phyloP scores from a whole-genome alignment of 1,139 yeast genomes.

The Zygoascus hellenicus region DNA sequence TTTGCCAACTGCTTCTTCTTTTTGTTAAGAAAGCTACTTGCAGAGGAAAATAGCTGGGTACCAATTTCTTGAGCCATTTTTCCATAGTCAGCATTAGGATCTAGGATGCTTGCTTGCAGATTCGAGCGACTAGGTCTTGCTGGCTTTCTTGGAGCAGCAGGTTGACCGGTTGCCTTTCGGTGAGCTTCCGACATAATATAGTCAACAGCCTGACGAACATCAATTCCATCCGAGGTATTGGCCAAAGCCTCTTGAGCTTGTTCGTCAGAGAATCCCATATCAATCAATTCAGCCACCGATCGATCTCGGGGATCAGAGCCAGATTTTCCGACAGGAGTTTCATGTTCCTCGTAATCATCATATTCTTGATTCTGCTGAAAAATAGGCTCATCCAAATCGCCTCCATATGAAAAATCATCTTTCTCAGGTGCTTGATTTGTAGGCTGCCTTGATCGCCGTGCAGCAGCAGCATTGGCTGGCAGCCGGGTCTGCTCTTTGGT shows the following conservation, averaged over 20 bases:
- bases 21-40: conserved; percentile 53
- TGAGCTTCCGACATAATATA: conserved; percentile 59
- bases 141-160: conserved; percentile 7
- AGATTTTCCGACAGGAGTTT: conserved; percentile 4
- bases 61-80: conserved; percentile 57
- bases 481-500: too few species aligned
- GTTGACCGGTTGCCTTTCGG: conserved; percentile 28
- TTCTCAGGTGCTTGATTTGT: neutral
- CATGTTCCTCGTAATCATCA: neutral
- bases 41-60: conserved; percentile 55
- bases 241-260: conserved; percentile 58
- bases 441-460: neutral
- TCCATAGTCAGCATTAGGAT: conserved; percentile 32
- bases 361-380: neutral
- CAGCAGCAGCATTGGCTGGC: neutral
- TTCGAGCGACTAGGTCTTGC: neutral
- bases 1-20: conserved; percentile 59
- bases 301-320: conserved; percentile 39
- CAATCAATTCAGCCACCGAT: conserved; percentile 63
- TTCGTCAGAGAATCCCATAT: conserved; percentile 69
- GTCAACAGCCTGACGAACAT: conserved; percentile 63
- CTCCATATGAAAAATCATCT: neutral
- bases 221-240: conserved; percentile 47
- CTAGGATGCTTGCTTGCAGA: conserved; percentile 2
- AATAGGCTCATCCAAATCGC: neutral